Percentiles rank a stretch among this genome's conserved stretches.
Conservation (phyloP, 176 grass and related monocot species). For the Panicum miliaceum region DNA sequence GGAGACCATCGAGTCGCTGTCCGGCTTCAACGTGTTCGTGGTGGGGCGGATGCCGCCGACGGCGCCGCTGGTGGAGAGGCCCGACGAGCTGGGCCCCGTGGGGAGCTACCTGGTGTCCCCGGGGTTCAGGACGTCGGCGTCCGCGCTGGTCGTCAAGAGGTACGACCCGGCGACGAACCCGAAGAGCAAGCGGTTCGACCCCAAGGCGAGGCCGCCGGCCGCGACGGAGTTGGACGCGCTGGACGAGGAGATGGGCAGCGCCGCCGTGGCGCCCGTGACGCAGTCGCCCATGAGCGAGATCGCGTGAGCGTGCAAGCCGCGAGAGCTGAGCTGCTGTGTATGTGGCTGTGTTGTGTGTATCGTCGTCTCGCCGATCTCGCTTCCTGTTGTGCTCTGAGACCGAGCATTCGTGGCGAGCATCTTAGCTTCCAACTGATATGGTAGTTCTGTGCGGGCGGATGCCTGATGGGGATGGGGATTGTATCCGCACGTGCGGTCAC, state of each 20-base stretch:
- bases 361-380: neutral
- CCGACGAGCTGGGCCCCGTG: slow-evolving; percentile 60
- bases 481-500: too few relatives aligned
- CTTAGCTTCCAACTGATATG: too few relatives aligned
- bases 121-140: slow-evolving; percentile 62
- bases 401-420: neutral
- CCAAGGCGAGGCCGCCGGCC: slow-evolving; percentile 21
- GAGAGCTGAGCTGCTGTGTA: neutral
- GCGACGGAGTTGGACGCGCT: slow-evolving; percentile 42
- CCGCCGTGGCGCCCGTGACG: slow-evolving; percentile 10
- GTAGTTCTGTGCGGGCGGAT: too few relatives aligned
- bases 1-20: slow-evolving; percentile 44
- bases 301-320: neutral
- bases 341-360: neutral
- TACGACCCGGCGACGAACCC: slow-evolving; percentile 59
- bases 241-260: slow-evolving; percentile 33
- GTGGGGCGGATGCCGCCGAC: slow-evolving; percentile 56
- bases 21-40: slow-evolving; percentile 57
- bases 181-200: slow-evolving; percentile 58
- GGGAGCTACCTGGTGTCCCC: slow-evolving; percentile 62
- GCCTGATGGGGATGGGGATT: too few relatives aligned
- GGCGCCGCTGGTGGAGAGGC: slow-evolving; percentile 43
- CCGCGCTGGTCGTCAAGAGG: slow-evolving; percentile 55
- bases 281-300: neutral
- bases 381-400: neutral